Evolutionary conservation across 148 eudicot species (phyloP), one percentile per base, ranked within the genome.

Genomic region (Rhododendron vialii): DNA sequence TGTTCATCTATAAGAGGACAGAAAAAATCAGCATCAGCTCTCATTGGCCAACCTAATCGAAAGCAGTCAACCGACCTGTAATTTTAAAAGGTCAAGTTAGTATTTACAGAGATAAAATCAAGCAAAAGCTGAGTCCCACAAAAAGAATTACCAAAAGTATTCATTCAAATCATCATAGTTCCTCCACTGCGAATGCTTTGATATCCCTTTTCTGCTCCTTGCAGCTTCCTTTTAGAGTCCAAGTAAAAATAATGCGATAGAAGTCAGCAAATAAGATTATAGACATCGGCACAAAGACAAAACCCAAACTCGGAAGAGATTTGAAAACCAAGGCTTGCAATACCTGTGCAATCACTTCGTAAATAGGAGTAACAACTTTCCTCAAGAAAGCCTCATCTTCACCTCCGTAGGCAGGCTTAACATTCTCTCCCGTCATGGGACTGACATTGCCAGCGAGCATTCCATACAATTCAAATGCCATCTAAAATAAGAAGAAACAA

Each of bases 101-200:
- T 28, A 74, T 78, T 35, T 36, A 33, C 4, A 0, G 38, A 41
- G 50, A 80, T 36, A 75, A 61, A 78, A 85, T 36, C 61, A 45
- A 79, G 22, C 22, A 45, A 30, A 79, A 75, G 30, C 14, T 30
- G 35, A 63, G 3, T 30, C 82, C 24, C 84, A 51, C 55, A 48
- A 65, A 20, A 80, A 35, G 9, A 28, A 43, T 85, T 94, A 98
- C 99, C 99, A 98, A 82, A 98, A 98, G 90, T 93, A 98, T 89
- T 98, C 99, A 88, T 98, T 98, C 51, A 98, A 86, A 92, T 98
- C 99, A 88, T 98, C 99, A 88, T 98, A 98, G 83, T 98, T 98
- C 91, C 99, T 94, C 99, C 99, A 95, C 83, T 96, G 95, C 28
- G 99, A 95, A 90, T 98, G 99, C 89, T 94, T 98, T 74, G 99